These are phyloP conservation scores for Monilinia laxa DNA, from an alignment of 2,329 filamentous ascomycete genomes.

Conservation along the genomic window DNA sequence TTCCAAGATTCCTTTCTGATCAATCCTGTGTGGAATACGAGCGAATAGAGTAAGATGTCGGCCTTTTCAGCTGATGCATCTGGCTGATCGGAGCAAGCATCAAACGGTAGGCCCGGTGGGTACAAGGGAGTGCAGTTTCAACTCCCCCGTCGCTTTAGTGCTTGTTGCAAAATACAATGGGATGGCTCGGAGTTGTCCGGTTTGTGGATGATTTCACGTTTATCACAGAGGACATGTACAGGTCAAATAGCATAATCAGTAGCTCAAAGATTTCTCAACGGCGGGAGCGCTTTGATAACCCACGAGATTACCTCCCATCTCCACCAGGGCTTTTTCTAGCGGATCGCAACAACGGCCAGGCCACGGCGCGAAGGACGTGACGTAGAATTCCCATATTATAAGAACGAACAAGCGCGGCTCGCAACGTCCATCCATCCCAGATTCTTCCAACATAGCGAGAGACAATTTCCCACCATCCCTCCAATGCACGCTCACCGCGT, in stretches of 20 bases:
- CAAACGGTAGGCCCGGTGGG: no score
- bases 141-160: no score
- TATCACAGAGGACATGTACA: neutral
- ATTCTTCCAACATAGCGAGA: neutral
- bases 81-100: neutral
- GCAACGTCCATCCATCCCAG: neutral
- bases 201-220: neutral
- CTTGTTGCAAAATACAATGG: no score
- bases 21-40: neutral
- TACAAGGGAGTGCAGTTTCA: no score
- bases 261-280: conserved; percentile 21
- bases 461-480: neutral
- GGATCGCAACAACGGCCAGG: neutral
- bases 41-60: neutral
- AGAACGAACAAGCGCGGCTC: neutral
- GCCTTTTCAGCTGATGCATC: conserved; percentile 12
- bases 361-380: neutral
- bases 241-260: neutral
- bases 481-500: neutral
- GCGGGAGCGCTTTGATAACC: conserved; percentile 26
- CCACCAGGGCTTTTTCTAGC: neutral
- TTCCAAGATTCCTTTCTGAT: conserved; percentile 1
- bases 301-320: conserved; percentile 12
- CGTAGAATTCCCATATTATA: neutral
- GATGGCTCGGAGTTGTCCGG: neutral